Percentiles rank a stretch among this genome's conserved stretches.
These are phyloP conservation scores for Cytospora mali DNA, from an alignment of 2,329 filamentous ascomycete species.

Conservation along the genomic window DNA sequence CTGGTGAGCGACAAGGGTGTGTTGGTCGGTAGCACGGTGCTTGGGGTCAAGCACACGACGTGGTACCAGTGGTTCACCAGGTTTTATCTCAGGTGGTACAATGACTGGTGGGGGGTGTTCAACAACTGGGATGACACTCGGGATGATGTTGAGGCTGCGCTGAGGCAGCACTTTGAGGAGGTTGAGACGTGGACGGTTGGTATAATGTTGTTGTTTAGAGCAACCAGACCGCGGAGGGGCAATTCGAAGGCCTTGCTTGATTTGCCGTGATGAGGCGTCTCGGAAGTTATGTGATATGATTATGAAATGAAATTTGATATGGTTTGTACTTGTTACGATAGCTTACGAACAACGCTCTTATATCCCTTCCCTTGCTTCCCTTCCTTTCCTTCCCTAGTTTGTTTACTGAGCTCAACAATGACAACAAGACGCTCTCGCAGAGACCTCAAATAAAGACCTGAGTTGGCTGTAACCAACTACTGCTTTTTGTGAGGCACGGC, in stretches of 20 bases:
- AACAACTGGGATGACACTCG: slow-evolving; percentile 43
- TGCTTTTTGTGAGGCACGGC: no score
- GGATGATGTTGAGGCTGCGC: slow-evolving; percentile 38
- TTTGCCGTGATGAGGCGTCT: not conserved
- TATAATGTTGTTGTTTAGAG: slow-evolving; percentile 43
- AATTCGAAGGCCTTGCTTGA: slow-evolving; percentile 6
- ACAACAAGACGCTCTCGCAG: no score
- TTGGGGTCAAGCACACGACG: slow-evolving; percentile 35
- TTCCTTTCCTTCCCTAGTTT: no score
- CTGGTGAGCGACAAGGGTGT: slow-evolving; percentile 41
- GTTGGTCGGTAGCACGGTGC: slow-evolving; percentile 42
- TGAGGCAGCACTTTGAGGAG: slow-evolving; percentile 41
- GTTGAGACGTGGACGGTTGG: slow-evolving; percentile 45
- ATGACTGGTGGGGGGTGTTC: slow-evolving; percentile 41
- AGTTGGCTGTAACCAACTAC: no score
- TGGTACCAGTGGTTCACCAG: slow-evolving; percentile 31
- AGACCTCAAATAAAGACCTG: no score
- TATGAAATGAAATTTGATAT: no score
- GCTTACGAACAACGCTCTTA: no score
- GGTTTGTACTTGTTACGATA: no score
- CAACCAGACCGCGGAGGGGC: slow-evolving; percentile 34
- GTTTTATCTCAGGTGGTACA: slow-evolving; percentile 37
- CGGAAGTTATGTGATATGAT: no score
- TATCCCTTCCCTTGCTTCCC: no score
- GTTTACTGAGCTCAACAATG: no score